These are phyloP conservation scores for Kodamaea neixiangensis DNA, from an alignment of 805 yeast genomes.

Conservation along the genomic window DNA sequence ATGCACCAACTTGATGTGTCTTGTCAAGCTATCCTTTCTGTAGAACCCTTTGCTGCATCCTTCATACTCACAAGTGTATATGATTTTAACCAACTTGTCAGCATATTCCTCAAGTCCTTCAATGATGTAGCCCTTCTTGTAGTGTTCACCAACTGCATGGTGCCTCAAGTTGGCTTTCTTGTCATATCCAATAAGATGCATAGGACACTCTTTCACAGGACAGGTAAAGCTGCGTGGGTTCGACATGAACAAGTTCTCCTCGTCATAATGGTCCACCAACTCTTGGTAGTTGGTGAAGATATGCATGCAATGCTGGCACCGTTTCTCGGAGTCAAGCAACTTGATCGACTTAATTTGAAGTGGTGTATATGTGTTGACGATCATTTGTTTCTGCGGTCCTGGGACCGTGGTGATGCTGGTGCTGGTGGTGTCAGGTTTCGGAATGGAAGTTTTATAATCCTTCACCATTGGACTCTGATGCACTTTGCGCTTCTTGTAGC, in stretches of 20 bases:
- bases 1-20: conserved; percentile 17
- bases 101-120: conserved; percentile 10
- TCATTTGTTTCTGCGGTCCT: neutral
- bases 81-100: conserved; percentile 2
- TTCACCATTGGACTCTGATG: neutral
- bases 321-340: conserved; percentile 10
- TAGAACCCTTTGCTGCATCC: conserved; percentile 17
- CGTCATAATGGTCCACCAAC: conserved; percentile 39
- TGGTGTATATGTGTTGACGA: neutral
- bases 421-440: neutral
- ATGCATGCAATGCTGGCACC: conserved; percentile 31
- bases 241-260: conserved; percentile 20
- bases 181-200: conserved; percentile 42
- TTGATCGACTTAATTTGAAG: conserved; percentile 3
- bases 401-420: neutral
- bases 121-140: conserved; percentile 19
- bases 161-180: conserved; percentile 30
- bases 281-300: conserved; percentile 29
- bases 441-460: no score
- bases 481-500: neutral
- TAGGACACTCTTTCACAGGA: conserved; percentile 35
- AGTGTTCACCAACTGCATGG: conserved; percentile 29
- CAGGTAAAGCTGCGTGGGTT: conserved; percentile 33
- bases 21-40: conserved; percentile 18
- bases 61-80: conserved; percentile 14